Conservation (phyloP, 164 flowering plant genomes). For the Vitis riparia region DNA sequence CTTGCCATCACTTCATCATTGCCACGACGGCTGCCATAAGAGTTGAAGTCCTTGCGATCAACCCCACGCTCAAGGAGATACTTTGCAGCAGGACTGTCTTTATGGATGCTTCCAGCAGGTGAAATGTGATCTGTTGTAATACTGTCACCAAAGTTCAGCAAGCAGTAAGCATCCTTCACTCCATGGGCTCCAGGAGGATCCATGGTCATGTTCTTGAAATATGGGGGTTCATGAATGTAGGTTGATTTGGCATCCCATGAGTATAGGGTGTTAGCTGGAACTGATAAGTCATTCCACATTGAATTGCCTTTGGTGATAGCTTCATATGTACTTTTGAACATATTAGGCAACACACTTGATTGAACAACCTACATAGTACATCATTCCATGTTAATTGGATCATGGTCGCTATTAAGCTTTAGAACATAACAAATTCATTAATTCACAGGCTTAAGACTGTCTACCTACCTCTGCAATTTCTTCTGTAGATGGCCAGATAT, state of each 20-base stretch:
- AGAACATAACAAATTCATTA: background rate
- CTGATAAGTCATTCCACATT: constrained; percentile 74
- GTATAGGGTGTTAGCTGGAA: constrained; percentile 48
- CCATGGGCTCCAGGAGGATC: constrained; percentile 81
- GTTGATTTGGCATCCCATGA: constrained; percentile 82
- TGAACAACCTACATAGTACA: constrained; percentile 54
- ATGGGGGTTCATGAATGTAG: constrained; percentile 87
- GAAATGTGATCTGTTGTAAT: constrained; percentile 89
- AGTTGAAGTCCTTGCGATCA: constrained; percentile 71
- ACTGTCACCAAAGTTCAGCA: constrained; percentile 82
- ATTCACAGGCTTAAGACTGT: background rate
- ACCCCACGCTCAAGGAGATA: constrained; percentile 76
- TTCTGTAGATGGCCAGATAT: constrained; percentile 90
- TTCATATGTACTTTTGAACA: constrained; percentile 73
- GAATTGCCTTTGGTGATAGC: constrained; percentile 78
- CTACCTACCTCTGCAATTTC: constrained; percentile 75
- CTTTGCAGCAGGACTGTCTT: constrained; percentile 82
- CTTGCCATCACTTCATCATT: constrained; percentile 89
- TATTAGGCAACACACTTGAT: constrained; percentile 74
- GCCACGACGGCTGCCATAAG: constrained; percentile 86
- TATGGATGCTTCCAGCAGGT: constrained; percentile 84
- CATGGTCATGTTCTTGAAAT: constrained; percentile 80
- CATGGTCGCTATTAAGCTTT: background rate
- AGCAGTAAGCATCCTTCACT: constrained; percentile 80
- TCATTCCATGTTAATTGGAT: constrained; percentile 11